Evolutionary conservation across 2,329 filamentous ascomycete genomes (phyloP).

Genomic region (Sclerotinia minor): DNA sequence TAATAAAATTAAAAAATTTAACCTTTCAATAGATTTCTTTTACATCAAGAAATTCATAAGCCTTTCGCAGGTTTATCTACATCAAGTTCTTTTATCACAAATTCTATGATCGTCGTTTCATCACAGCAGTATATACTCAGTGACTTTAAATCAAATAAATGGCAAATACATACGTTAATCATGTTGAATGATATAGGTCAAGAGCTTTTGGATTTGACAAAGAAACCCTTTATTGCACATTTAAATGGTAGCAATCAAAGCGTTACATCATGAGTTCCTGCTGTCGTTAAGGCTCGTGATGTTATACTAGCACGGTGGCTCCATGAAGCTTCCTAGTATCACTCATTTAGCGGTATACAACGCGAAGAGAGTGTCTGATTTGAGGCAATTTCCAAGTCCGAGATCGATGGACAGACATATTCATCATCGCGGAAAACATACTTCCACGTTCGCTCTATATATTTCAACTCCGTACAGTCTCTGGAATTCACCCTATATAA

Average conservation of each 20-base stretch:
- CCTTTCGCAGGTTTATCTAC: not conserved
- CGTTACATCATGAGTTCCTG: fast-evolving
- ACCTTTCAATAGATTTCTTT: not conserved
- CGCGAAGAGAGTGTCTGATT: too few relatives aligned
- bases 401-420: too few relatives aligned
- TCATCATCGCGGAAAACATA: too few relatives aligned
- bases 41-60: not conserved
- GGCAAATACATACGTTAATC: too few relatives aligned
- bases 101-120: not conserved
- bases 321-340: too few relatives aligned
- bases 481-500: slow-evolving; percentile 10
- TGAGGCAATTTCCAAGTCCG: too few relatives aligned
- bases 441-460: too few relatives aligned
- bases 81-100: not conserved
- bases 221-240: not conserved
- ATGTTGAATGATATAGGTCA: not conserved
- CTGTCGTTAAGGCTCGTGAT: too few relatives aligned
- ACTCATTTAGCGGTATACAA: too few relatives aligned
- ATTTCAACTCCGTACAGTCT: not conserved
- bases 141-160: not conserved
- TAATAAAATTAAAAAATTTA: not conserved
- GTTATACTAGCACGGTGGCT: too few relatives aligned
- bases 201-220: not conserved
- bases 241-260: not conserved
- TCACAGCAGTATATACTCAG: not conserved